These are phyloP conservation scores for Paecilomyces sp. DNA, from an alignment of 2,329 filamentous ascomycete species.

Conservation along the genomic window DNA sequence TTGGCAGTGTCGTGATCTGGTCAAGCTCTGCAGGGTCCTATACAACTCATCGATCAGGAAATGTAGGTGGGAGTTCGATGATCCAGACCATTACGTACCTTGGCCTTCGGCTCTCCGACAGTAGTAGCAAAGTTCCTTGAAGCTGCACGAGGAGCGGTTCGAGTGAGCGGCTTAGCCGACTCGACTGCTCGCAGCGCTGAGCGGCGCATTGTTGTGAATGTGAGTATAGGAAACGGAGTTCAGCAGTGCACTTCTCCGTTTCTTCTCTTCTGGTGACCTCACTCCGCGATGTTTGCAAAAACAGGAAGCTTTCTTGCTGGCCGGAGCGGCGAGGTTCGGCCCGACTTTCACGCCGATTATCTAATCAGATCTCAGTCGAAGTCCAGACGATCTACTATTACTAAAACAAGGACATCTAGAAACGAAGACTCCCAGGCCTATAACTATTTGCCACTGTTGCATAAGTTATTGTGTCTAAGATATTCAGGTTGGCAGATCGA, in stretches of 20 bases:
- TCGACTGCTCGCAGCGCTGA: constrained; percentile 32
- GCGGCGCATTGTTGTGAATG: constrained; percentile 24
- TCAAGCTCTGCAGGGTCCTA: constrained; percentile 83
- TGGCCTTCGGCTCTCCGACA: constrained; percentile 19
- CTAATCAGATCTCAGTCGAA: not conserved
- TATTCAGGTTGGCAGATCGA: not conserved
- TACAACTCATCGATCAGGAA: not conserved
- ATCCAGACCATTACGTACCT: constrained; percentile 18
- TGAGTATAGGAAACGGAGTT: not conserved
- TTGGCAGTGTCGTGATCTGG: constrained; percentile 77
- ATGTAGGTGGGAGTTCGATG: not conserved
- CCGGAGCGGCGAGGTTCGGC: not conserved
- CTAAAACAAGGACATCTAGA: not conserved
- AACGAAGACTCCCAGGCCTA: not conserved
- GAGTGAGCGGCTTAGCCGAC: constrained; percentile 28
- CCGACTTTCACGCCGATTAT: not conserved
- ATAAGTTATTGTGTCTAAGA: not conserved
- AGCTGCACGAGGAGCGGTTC: constrained; percentile 21
- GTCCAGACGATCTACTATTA: not conserved
- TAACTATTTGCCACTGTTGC: not conserved
- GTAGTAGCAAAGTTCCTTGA: constrained; percentile 30
- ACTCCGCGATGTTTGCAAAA: not conserved
- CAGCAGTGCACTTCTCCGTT: not conserved
- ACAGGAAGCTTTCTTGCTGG: not conserved
- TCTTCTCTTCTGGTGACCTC: not conserved